phyloP scores from a whole-genome alignment of 768 basidiomycete species.

The Leucosporidium scottii region DNA sequence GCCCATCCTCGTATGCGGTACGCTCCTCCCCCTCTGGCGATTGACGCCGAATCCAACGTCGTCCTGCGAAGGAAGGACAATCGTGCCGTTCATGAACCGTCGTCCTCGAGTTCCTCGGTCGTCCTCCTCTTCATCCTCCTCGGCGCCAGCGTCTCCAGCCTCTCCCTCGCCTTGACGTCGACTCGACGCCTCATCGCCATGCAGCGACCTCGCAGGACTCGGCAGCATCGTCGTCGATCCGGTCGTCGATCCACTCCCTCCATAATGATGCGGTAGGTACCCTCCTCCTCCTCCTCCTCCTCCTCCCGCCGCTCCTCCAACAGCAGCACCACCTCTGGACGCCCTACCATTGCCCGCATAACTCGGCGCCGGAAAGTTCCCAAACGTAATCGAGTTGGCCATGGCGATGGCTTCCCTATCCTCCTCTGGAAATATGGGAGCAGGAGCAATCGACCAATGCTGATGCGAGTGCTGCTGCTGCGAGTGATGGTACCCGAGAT shows the following conservation, averaged over 20 bases:
- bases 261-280: background rate
- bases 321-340: background rate
- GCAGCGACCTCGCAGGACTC: background rate
- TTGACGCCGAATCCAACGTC: background rate
- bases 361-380: slow-evolving; percentile 26
- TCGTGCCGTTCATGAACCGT: background rate
- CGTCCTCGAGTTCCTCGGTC: background rate
- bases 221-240: background rate
- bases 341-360: background rate
- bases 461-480: background rate
- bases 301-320: too few species aligned
- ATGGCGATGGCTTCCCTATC: slow-evolving; percentile 24
- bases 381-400: slow-evolving; percentile 22
- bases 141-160: background rate
- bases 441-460: background rate
- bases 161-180: background rate
- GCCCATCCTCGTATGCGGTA: slow-evolving; percentile 26
- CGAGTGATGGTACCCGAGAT: too few species aligned
- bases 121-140: background rate
- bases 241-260: background rate
- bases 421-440: slow-evolving; percentile 28
- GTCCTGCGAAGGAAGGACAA: background rate
- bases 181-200: background rate
- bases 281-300: background rate
- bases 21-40: slow-evolving; percentile 18